Evolutionary conservation across 2,329 filamentous ascomycete species (phyloP).

Genomic region (Pseudogymnoascus sp.): DNA sequence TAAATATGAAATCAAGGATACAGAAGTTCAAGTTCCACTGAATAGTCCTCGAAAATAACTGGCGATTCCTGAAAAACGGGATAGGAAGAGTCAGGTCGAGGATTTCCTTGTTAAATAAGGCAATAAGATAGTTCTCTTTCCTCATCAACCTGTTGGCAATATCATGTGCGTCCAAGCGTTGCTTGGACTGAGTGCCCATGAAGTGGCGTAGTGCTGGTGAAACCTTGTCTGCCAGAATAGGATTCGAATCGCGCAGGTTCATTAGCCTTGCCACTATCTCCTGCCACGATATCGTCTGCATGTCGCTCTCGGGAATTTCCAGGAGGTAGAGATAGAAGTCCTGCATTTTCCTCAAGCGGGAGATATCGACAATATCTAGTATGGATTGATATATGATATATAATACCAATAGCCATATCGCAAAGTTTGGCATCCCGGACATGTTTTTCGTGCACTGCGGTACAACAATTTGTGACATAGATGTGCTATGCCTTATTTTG

Average conservation of each 20-base stretch:
- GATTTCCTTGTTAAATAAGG: conserved; percentile 94
- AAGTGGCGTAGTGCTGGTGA: conserved; percentile 52
- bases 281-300: conserved; percentile 70
- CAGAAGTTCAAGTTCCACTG: conserved; percentile 90
- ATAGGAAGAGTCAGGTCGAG: conserved; percentile 79
- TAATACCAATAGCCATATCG: conserved; percentile 55
- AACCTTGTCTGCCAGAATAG: conserved; percentile 55
- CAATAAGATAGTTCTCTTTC: conserved; percentile 93
- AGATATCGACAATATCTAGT: conserved; percentile 49
- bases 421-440: conserved; percentile 32
- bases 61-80: conserved; percentile 71
- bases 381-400: conserved; percentile 57
- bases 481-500: conserved; percentile 48
- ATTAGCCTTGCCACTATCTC: conserved; percentile 63
- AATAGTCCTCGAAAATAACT: conserved; percentile 81
- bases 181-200: conserved; percentile 78
- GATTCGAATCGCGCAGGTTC: conserved; percentile 61
- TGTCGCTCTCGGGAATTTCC: conserved; percentile 60
- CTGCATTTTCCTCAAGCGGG: conserved; percentile 55
- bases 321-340: conserved; percentile 65
- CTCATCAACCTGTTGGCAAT: conserved; percentile 97
- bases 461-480: conserved; percentile 44
- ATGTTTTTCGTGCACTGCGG: conserved; percentile 47
- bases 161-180: conserved; percentile 90
- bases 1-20: conserved; percentile 90